Percentiles rank a stretch among this genome's conserved stretches.
phyloP scores from a whole-genome alignment of 495 filamentous ascomycete species.

The Durotheca rogersii region DNA sequence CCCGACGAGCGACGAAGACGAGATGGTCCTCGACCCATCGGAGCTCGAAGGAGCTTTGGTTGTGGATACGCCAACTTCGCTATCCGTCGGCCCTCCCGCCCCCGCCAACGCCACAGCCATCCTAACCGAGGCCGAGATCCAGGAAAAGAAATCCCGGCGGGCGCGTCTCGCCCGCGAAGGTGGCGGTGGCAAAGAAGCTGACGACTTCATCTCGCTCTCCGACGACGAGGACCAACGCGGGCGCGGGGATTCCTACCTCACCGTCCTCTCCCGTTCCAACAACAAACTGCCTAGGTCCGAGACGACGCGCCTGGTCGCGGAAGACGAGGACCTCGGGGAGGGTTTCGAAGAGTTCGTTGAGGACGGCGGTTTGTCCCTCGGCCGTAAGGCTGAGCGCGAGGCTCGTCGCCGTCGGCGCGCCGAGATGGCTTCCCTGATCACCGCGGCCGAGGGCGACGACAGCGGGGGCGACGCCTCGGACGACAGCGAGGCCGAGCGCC shows the following conservation, averaged over 20 bases:
- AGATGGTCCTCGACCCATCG: slow-evolving; percentile 52
- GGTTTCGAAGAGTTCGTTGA: slow-evolving; percentile 92
- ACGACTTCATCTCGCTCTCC: slow-evolving; percentile 79
- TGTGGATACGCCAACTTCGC: slow-evolving; percentile 52
- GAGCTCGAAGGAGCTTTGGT: slow-evolving; percentile 60
- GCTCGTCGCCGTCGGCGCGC: slow-evolving; percentile 64
- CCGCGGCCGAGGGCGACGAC: slow-evolving; percentile 66
- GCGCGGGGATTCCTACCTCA: slow-evolving; percentile 43
- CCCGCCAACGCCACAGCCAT: slow-evolving; percentile 48
- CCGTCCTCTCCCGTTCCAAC: slow-evolving; percentile 45
- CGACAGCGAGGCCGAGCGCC: slow-evolving; percentile 77
- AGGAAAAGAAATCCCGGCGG: slow-evolving; percentile 86
- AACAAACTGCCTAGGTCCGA: slow-evolving; percentile 34
- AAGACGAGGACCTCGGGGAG: slow-evolving; percentile 94
- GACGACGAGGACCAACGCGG: slow-evolving; percentile 53
- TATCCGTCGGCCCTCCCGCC: slow-evolving; percentile 8
- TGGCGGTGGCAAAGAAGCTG: slow-evolving; percentile 31
- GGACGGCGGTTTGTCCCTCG: slow-evolving; percentile 77
- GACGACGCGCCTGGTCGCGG: slow-evolving; percentile 74
- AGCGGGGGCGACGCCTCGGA: slow-evolving; percentile 58
- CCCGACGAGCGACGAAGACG: slow-evolving; percentile 43
- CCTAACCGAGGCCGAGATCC: slow-evolving; percentile 83
- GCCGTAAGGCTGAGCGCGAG: slow-evolving; percentile 77
- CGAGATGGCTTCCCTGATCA: slow-evolving; percentile 82
- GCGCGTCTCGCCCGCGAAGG: slow-evolving; percentile 66